Conservation (phyloP, 1,284 basidiomycete genomes). For the Cryptococcus maquisensis region DNA sequence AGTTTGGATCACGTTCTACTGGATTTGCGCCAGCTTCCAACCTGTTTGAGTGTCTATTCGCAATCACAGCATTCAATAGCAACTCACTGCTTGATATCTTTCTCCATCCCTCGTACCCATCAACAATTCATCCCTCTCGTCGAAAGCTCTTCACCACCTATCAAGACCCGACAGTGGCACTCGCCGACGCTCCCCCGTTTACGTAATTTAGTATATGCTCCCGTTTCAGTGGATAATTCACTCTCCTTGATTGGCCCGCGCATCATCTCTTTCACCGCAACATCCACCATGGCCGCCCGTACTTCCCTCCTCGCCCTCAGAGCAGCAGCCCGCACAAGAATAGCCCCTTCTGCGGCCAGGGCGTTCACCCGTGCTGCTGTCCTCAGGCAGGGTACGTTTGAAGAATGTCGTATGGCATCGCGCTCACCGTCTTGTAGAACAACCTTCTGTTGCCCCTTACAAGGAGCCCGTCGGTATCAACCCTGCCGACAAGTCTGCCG, state of each 20-base stretch:
- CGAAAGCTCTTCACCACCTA: too few species aligned
- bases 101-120: too few species aligned
- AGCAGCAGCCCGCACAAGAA: constrained; percentile 12
- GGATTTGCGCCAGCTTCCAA: too few species aligned
- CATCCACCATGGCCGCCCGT: constrained; percentile 31
- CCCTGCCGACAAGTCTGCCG: constrained; percentile 65
- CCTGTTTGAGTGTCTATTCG: too few species aligned
- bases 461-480: constrained; percentile 80
- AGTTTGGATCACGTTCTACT: too few species aligned
- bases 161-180: neutral
- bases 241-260: neutral
- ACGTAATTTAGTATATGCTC: too few species aligned
- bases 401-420: neutral
- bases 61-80: too few species aligned
- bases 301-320: constrained; percentile 27
- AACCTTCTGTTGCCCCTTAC: constrained; percentile 66
- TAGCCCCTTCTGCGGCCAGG: constrained; percentile 18
- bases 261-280: neutral
- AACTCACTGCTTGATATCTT: too few species aligned
- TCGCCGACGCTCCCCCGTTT: too few species aligned
- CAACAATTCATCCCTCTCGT: too few species aligned
- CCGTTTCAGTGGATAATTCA: too few species aligned
- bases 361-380: constrained; percentile 26
- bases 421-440: constrained; percentile 3
- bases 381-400: constrained; percentile 25